A percentile compares a stretch with the other conserved stretches of the same genome.
Evolutionary conservation across 495 filamentous ascomycete genomes (phyloP).

Genomic region (Penicillium dipodomyicola): DNA sequence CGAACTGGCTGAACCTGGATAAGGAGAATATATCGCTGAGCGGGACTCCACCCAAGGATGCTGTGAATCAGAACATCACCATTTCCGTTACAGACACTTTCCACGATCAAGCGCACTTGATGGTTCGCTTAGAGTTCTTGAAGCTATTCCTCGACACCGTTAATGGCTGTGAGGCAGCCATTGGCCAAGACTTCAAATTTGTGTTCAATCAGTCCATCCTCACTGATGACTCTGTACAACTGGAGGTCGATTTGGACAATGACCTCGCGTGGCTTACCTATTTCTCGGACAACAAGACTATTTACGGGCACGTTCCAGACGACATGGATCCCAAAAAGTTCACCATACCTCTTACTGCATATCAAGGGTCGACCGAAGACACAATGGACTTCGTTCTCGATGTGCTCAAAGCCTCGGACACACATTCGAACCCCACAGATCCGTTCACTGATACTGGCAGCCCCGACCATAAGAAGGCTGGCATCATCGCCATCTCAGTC

Average conservation of each 20-base stretch:
- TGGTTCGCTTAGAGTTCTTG: constrained; percentile 57
- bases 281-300: constrained; percentile 50
- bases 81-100: constrained; percentile 63
- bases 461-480: constrained; percentile 34
- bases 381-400: constrained; percentile 51
- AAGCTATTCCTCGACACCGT: constrained; percentile 46
- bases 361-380: constrained; percentile 44
- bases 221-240: constrained; percentile 48
- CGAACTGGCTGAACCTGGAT: constrained; percentile 71
- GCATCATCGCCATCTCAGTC: constrained; percentile 46
- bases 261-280: constrained; percentile 66
- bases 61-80: constrained; percentile 60
- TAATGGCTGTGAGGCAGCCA: constrained; percentile 51
- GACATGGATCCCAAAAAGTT: constrained; percentile 41
- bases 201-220: constrained; percentile 57
- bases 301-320: constrained; percentile 63
- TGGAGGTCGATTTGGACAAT: constrained; percentile 53
- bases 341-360: constrained; percentile 51
- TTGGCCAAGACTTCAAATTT: constrained; percentile 64
- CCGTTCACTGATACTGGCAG: constrained; percentile 22
- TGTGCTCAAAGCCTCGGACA: constrained; percentile 34
- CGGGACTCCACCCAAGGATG: constrained; percentile 59
- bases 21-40: constrained; percentile 57
- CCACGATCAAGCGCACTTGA: constrained; percentile 60
- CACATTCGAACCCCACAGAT: constrained; percentile 17